Evolutionary conservation across 768 basidiomycete species (phyloP).

Genomic region (Tulasnella calospora): DNA sequence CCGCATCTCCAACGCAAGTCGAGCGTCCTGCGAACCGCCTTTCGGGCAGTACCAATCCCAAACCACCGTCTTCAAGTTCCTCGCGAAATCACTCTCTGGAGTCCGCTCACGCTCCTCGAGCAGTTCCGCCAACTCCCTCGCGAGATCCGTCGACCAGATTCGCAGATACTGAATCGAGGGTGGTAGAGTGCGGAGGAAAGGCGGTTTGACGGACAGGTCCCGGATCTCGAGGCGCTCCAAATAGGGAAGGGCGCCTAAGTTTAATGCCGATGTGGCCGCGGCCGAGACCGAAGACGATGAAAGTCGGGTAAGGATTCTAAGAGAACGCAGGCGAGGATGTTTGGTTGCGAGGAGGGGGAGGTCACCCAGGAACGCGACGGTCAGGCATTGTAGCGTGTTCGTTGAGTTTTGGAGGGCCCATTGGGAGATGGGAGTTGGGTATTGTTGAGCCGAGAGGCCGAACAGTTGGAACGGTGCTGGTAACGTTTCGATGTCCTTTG

Average conservation of each 20-base stretch:
- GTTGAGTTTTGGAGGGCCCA: neutral
- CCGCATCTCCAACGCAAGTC: neutral
- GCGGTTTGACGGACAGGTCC: neutral
- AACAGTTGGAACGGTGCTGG: neutral
- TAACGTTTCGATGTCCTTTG: neutral
- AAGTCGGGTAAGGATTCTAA: neutral
- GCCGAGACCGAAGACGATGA: no score
- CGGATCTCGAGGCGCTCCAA: constrained; percentile 5
- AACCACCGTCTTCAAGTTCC: neutral
- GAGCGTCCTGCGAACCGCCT: neutral
- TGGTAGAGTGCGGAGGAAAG: neutral
- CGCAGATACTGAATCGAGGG: constrained; percentile 2
- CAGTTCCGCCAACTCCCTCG: neutral
- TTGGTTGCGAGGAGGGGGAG: neutral
- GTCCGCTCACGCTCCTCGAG: neutral
- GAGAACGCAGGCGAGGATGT: neutral
- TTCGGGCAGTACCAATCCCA: neutral
- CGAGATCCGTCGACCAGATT: neutral
- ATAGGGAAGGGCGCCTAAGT: neutral
- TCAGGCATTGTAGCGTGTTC: neutral
- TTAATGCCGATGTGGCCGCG: no score
- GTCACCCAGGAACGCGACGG: neutral
- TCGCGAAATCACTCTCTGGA: neutral
- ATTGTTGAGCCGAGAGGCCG: neutral
- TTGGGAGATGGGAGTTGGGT: neutral